Evolutionary conservation across 257 asterid species (phyloP), one percentile per base, ranked within the genome.

Genomic region (Salvia splendens): DNA sequence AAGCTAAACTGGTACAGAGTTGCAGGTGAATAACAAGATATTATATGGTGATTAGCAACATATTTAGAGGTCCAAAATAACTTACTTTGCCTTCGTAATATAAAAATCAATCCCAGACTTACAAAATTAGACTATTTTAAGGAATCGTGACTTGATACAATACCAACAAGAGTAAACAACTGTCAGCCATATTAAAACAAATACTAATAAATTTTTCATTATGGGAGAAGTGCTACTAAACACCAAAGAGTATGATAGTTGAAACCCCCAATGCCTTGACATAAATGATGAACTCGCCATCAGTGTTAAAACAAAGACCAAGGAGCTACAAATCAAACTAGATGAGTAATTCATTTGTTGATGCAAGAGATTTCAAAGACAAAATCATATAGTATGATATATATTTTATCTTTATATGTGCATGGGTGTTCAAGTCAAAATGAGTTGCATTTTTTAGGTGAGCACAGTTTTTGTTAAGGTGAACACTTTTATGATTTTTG

Each of bases 241-340:
- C 30, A 24, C 30, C 1, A 24, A 24, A 24, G 1, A 24, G 30
- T 24, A 24, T 24, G 30, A 24, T 24, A 24, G 30, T 24, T 24
- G 30, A 24, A 24, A 24, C 30, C 2, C 30, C 30, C 30, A 24
- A 24, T 24, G 30, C 30, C 30, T 24, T 2, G 30, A 24, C 30
- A 24, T 24, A 24, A 24, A 24, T 38, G 15, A 46, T 46, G 12
- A 46, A 46, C 67, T 64, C 8, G 5, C 33, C 4, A 28, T 16
- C 51, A 48, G 51, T 33, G 28, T 14, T 8, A 35, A 58, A 45
- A 65, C 54, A n/a, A 51, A 42, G 35, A 65, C 8, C 53, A 43
- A 64, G 60, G 66, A 11, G 62, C 60, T 14, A 51, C 47, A 52
- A 7, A 50, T 57, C 38, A 51, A 62, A 58, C 47, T 8, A 14